Conservation (phyloP, 768 basidiomycete species). For the Lactarius sanguifluus region DNA sequence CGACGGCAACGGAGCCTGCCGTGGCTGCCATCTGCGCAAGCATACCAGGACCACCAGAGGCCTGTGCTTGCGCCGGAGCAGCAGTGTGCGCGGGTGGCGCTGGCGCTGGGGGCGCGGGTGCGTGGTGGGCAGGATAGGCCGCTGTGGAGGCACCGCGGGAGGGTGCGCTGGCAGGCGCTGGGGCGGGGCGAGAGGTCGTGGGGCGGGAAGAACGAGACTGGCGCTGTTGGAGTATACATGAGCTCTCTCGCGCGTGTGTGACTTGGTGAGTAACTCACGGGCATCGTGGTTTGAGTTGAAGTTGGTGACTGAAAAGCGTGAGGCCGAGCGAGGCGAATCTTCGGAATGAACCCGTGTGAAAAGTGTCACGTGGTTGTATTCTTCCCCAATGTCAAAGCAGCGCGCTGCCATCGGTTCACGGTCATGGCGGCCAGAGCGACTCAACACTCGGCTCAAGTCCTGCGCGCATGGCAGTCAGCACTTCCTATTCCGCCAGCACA, state of each 20-base stretch:
- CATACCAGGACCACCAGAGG: slow-evolving; percentile 60
- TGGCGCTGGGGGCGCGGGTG: slow-evolving; percentile 42
- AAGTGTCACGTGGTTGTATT: slow-evolving; percentile 7
- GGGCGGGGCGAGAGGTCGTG: slow-evolving; percentile 37
- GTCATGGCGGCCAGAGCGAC: slow-evolving; percentile 23
- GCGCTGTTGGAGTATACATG: slow-evolving; percentile 48
- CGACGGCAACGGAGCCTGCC: slow-evolving; percentile 86
- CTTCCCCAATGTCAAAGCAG: not conserved
- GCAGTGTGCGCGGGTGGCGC: slow-evolving; percentile 35
- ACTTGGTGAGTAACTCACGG: slow-evolving; percentile 41
- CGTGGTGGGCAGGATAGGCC: slow-evolving; percentile 35
- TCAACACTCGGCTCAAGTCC: slow-evolving; percentile 11
- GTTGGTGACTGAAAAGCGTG: slow-evolving; percentile 11
- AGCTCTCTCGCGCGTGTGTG: not conserved
- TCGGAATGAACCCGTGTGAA: slow-evolving; percentile 14
- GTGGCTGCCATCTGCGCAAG: slow-evolving; percentile 85
- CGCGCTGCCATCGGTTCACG: not conserved
- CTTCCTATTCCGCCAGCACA: slow-evolving; percentile 22
- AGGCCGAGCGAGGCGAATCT: slow-evolving; percentile 16
- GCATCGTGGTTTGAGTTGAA: slow-evolving; percentile 39
- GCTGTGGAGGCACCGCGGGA: slow-evolving; percentile 33
- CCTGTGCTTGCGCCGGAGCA: slow-evolving; percentile 36
- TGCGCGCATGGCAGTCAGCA: slow-evolving; percentile 9
- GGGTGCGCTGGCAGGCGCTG: slow-evolving; percentile 50
- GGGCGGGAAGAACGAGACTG: slow-evolving; percentile 75